Percentiles rank a stretch among this genome's conserved stretches.
These are phyloP conservation scores for Suillus weaverae DNA, from an alignment of 768 basidiomycete genomes.

Conservation along the genomic window DNA sequence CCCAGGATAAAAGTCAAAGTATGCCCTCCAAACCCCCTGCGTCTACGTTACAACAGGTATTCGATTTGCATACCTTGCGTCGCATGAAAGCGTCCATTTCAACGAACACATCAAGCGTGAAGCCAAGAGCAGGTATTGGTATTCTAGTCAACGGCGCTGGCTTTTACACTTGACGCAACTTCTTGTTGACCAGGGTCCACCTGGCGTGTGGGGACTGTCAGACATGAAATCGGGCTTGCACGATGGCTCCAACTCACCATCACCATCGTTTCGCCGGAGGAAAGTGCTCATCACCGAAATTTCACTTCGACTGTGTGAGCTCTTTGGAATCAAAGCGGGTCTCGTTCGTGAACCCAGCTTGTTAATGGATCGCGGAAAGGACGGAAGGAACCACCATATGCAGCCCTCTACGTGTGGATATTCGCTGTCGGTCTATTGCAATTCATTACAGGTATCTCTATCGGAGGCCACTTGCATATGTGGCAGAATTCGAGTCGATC, in stretches of 20 bases:
- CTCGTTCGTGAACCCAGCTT: slow-evolving; percentile 58
- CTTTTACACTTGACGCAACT: slow-evolving; percentile 74
- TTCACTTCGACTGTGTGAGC: slow-evolving; percentile 58
- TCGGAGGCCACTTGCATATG: no score
- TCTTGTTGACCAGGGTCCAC: slow-evolving; percentile 54
- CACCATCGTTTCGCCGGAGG: slow-evolving; percentile 20
- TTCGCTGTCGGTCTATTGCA: no score
- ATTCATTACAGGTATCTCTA: no score
- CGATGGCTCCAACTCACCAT: background rate
- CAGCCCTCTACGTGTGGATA: no score
- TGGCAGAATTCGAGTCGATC: no score
- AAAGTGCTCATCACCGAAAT: slow-evolving; percentile 60
- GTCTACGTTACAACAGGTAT: slow-evolving; percentile 50
- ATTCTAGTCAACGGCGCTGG: slow-evolving; percentile 82
- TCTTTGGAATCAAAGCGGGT: slow-evolving; percentile 47
- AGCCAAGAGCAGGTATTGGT: slow-evolving; percentile 61
- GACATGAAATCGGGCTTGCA: slow-evolving; percentile 14
- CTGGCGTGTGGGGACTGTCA: slow-evolving; percentile 43
- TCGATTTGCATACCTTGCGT: slow-evolving; percentile 67
- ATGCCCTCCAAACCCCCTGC: slow-evolving; percentile 22
- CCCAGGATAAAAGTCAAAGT: background rate
- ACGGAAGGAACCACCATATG: slow-evolving; percentile 12
- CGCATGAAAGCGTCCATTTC: slow-evolving; percentile 54
- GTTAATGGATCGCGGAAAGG: slow-evolving; percentile 47
- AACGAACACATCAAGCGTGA: slow-evolving; percentile 15